Percentiles rank a stretch among this genome's conserved stretches.
phyloP scores from a whole-genome alignment of 805 yeast genomes.

The Saccharomycopsis babjevae region DNA sequence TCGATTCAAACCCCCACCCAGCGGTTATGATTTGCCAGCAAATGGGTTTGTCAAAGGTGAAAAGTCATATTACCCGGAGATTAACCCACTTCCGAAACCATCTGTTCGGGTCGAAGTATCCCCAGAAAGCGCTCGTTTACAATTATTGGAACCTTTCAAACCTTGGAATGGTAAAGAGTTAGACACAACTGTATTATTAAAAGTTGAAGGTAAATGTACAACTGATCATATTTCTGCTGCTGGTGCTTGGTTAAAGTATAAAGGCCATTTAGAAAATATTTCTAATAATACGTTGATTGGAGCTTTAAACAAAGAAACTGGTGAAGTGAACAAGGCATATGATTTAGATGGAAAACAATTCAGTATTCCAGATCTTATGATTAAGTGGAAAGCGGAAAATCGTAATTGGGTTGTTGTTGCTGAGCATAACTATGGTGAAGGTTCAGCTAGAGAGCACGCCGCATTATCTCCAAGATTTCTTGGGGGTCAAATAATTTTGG shows the following conservation, averaged over 20 bases:
- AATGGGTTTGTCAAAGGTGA: constrained; percentile 73
- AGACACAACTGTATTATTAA: constrained; percentile 62
- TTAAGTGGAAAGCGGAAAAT: constrained; percentile 78
- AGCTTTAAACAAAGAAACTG: constrained; percentile 94
- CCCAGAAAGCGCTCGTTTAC: constrained; percentile 85
- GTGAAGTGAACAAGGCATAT: constrained; percentile 84
- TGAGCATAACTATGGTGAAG: constrained; percentile 98
- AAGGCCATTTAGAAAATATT: constrained; percentile 94
- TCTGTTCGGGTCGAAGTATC: constrained; percentile 58
- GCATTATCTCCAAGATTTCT: constrained; percentile 91
- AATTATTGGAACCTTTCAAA: constrained; percentile 77
- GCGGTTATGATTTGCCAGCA: constrained; percentile 76
- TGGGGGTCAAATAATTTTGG: constrained; percentile 82
- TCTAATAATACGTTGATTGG: constrained; percentile 93
- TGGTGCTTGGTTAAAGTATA: constrained; percentile 97
- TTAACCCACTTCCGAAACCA: constrained; percentile 55
- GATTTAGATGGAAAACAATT: constrained; percentile 72
- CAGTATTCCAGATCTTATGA: constrained; percentile 93
- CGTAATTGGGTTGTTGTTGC: constrained; percentile 94
- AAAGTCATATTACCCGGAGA: constrained; percentile 61
- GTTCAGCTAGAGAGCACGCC: constrained; percentile 98
- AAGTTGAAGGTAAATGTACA: constrained; percentile 97
- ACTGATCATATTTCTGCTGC: constrained; percentile 99
- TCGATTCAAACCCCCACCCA: constrained; percentile 65
- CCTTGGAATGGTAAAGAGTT: constrained; percentile 85